phyloP scores from a whole-genome alignment of 2,329 filamentous ascomycete genomes.

The Botrytis porri region DNA sequence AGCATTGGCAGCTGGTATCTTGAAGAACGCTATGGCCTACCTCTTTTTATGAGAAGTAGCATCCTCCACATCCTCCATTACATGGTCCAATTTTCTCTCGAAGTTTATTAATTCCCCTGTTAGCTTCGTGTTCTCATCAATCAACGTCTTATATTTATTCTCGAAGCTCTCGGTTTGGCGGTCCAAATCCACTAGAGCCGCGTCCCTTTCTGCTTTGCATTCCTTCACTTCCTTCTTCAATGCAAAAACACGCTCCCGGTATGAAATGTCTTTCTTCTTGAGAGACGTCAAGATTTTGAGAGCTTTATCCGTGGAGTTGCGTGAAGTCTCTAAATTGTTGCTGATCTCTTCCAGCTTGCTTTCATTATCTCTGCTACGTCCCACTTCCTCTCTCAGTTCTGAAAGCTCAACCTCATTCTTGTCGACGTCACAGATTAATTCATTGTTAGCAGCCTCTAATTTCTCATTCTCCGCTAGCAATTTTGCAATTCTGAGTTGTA shows the following conservation, averaged over 20 bases:
- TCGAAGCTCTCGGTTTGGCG: neutral
- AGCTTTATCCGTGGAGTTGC: neutral
- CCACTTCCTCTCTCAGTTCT: neutral
- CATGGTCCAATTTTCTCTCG: neutral
- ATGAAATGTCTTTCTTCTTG: neutral
- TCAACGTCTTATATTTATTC: neutral
- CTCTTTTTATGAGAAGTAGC: neutral
- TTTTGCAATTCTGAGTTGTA: neutral
- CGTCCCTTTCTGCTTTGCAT: neutral
- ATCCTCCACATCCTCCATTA: neutral
- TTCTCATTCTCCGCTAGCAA: neutral
- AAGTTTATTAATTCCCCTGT: neutral
- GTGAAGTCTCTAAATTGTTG: neutral
- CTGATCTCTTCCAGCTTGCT: neutral
- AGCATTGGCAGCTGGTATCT: neutral
- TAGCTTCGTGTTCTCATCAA: neutral
- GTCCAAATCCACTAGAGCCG: neutral
- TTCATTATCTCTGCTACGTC: neutral
- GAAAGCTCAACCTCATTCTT: neutral
- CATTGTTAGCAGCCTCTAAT: neutral
- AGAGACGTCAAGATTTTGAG: neutral
- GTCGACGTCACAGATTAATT: neutral
- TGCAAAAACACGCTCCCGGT: neutral
- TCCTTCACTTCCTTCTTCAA: neutral
- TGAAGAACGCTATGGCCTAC: rapidly evolving